A percentile compares a stretch with the other conserved stretches of the same genome.
phyloP scores from a whole-genome alignment of 768 basidiomycete species.

The Clathrus columnatus region DNA sequence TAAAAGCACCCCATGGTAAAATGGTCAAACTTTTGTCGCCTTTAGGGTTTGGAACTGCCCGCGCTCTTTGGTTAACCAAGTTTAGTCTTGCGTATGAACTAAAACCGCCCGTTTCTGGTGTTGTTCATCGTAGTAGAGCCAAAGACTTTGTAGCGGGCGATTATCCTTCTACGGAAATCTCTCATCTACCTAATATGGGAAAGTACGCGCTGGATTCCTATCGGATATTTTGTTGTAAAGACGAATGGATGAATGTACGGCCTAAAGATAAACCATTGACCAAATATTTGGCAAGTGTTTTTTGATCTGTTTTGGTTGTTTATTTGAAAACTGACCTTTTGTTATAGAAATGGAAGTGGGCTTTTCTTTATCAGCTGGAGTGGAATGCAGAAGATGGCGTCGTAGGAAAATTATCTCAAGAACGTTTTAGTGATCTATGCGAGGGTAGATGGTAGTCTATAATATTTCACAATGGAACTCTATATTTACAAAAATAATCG shows the following conservation, averaged over 20 bases:
- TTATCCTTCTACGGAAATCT: conserved; percentile 42
- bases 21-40: conserved; percentile 38
- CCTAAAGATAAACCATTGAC: conserved; percentile 65
- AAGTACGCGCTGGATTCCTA: conserved; percentile 70
- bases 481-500: no score
- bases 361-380: conserved; percentile 38
- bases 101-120: conserved; percentile 30
- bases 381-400: conserved; percentile 43
- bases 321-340: neutral
- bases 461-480: no score
- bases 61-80: conserved; percentile 45
- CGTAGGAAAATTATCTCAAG: conserved; percentile 17
- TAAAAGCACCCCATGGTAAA: conserved; percentile 34
- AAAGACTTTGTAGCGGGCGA: conserved; percentile 16
- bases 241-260: conserved; percentile 53
- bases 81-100: conserved; percentile 45
- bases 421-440: neutral
- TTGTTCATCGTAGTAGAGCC: conserved; percentile 26
- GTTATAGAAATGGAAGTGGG: conserved; percentile 66
- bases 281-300: conserved; percentile 49
- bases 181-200: conserved; percentile 57
- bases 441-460: neutral
- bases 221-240: conserved; percentile 50
- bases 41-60: conserved; percentile 52
- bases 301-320: neutral